Conservation (phyloP, 2,329 filamentous ascomycete genomes). For the Neofusicoccum parvum region DNA sequence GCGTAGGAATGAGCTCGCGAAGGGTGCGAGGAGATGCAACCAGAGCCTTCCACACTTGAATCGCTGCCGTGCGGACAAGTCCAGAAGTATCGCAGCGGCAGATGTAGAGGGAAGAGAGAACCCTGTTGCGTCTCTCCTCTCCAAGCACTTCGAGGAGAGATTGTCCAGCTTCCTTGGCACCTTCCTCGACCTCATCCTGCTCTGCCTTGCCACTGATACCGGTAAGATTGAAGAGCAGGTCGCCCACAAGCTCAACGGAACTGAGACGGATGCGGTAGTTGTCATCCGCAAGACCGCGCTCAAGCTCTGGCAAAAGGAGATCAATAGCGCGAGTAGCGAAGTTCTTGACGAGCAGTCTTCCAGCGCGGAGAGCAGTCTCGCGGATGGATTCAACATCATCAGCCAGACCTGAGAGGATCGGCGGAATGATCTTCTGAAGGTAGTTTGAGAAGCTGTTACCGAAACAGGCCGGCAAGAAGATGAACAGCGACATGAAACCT, state of each 20-base stretch:
- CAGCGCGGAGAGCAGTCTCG: slow-evolving; percentile 92
- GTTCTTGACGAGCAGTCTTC: slow-evolving; percentile 94
- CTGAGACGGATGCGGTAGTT: slow-evolving; percentile 97
- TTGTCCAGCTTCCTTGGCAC: slow-evolving; percentile 81
- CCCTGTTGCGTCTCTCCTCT: slow-evolving; percentile 94
- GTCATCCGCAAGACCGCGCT: slow-evolving; percentile 95
- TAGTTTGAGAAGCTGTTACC: slow-evolving; percentile 98
- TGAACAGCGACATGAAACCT: slow-evolving; percentile 99
- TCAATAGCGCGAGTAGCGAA: slow-evolving; percentile 95
- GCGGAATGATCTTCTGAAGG: slow-evolving; percentile 90
- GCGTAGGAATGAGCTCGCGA: slow-evolving; percentile 91
- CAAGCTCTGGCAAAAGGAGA: slow-evolving; percentile 87
- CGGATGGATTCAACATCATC: slow-evolving; percentile 96
- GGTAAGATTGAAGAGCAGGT: slow-evolving; percentile 95
- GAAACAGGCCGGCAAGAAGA: slow-evolving; percentile 98
- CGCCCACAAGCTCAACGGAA: slow-evolving; percentile 95
- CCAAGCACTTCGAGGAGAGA: slow-evolving; percentile 94
- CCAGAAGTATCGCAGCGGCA: slow-evolving; percentile 96
- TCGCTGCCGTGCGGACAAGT: slow-evolving; percentile 83
- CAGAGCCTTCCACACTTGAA: slow-evolving; percentile 94
- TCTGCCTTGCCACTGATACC: slow-evolving; percentile 79
- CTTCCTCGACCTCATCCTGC: slow-evolving; percentile 76
- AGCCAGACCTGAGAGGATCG: slow-evolving; percentile 89
- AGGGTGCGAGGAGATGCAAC: slow-evolving; percentile 89
- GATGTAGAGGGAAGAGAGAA: slow-evolving; percentile 95